Conservation (phyloP, 108 stramenopile species). For the Skeletonema grethae region DNA sequence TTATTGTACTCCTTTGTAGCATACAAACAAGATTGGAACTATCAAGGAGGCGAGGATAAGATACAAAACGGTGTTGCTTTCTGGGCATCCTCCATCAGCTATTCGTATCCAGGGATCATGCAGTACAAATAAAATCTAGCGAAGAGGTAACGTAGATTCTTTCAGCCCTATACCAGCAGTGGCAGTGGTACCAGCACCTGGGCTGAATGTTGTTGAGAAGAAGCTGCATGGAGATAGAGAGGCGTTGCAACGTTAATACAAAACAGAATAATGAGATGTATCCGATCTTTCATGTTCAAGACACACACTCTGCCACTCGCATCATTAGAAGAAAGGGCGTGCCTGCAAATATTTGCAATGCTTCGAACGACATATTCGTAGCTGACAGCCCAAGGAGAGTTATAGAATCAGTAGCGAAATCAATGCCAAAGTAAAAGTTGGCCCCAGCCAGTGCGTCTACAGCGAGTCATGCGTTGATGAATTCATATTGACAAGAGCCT, state of each 20-base stretch:
- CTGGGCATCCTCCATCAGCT: conserved; percentile 70
- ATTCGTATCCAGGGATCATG: conserved; percentile 54
- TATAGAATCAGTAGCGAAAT: conserved; percentile 57
- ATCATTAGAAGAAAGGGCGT: conserved; percentile 71
- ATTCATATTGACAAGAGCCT: conserved; percentile 45
- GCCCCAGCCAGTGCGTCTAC: conserved; percentile 30
- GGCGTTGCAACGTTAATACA: neutral
- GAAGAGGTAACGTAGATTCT: conserved; percentile 64
- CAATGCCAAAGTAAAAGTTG: conserved; percentile 55
- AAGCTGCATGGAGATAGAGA: conserved; percentile 17
- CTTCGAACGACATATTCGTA: conserved; percentile 52
- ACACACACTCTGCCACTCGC: neutral
- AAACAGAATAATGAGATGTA: neutral
- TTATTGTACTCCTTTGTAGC: conserved; percentile 8
- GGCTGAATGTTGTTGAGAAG: conserved; percentile 68
- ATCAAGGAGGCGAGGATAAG: conserved; percentile 46
- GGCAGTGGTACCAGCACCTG: conserved; percentile 68
- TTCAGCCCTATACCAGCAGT: conserved; percentile 51
- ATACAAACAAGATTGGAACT: conserved; percentile 44
- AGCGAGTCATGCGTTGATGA: conserved; percentile 20
- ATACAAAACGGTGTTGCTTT: conserved; percentile 46
- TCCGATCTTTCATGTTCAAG: neutral
- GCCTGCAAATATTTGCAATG: conserved; percentile 62
- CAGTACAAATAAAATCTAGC: conserved; percentile 72
- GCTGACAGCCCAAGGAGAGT: conserved; percentile 60